Base-by-base conservation (phyloP, 345 rosid species). In the Xanthoceras sorbifolium region DNA sequence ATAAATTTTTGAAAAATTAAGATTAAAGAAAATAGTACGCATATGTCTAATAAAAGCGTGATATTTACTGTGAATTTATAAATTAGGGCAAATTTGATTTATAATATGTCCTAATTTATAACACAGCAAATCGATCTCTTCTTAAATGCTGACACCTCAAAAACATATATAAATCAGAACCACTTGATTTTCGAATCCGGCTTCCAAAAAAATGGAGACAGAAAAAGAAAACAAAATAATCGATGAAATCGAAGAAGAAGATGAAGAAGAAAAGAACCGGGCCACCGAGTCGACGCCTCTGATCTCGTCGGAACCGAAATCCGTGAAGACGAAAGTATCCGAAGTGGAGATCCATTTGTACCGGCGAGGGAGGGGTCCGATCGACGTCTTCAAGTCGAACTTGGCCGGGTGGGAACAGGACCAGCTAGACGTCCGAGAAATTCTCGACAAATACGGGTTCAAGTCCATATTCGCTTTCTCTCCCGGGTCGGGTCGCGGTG, bases 371-470 rank as follows among this genome's bases (percentile, higher is more conserved):
- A 88, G 88, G 77, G 98, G 99, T 50, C 99, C 99, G 82, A 88
- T 91, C 82, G 93, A 81, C 67, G 97, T 88, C 36, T 91, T 92
- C 87, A 93, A 88, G 86, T 80, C 93, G 59, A 82, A 71, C 69
- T 83, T 92, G 76, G 92, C 90, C 29, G 98, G 98, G 17, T 96
- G 89, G 88, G 97, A 90, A 68, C 97, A 88, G 85, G 88, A 93
- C 83, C 94, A 93, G 90, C 89, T 96, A 69, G 98, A 93, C 83
- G 90, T 93, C 76, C 86, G 93, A 50, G 85, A 91, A 52, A 87
- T 92, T 64, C 90, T 92, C 6, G 92, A 92, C 4, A 93, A 85
- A 42, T 90, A 90, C 79, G 94, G 87, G 14, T 86, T 91, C 60
- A 92, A 93, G 84, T 88, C 97, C 14, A 62, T 93, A 62, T 91